Evolutionary conservation across 176 grass and related monocot genomes (phyloP), one percentile per base, ranked within the genome.

Genomic region (Ensete ventricosum): DNA sequence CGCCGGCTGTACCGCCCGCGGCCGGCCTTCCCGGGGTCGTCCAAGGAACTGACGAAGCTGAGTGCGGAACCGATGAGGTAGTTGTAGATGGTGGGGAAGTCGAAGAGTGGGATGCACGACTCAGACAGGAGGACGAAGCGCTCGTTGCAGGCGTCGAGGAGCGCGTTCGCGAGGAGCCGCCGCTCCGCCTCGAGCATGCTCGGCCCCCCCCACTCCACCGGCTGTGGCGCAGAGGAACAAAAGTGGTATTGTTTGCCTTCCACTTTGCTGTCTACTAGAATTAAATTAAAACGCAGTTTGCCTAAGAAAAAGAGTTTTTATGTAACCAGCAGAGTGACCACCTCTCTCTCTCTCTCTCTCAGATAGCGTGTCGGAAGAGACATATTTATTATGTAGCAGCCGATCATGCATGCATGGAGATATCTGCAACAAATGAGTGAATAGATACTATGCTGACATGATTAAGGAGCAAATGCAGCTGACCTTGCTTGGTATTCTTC

Each of bases 131-230:
- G 79, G 50, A 86, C 59, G 50, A 82, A 78, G 48, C 74, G 79
- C 26, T 72, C 20, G 71, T 86, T 86, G 48, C 25, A 21, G 29
- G 52, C 74, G 57, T 86, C 79, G n/a, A 86, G 79, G 67, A 86
- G 84, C 55, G 84, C 84, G 71, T 86, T 82, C 2, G 79, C 78
- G 60, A 86, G 79, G 12, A 86, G 64, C 9, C 79, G 73, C 17
- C 84, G 80, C 74, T 86, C 79, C 1, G 84, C 84, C 27, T 69
- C 84, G 9, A 86, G 34, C 79, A 86, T 86, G 79, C 74, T 82
- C 48, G 54, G n/a, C 60, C 52, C 63, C 1, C 79, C 84, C 84
- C 84, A 86, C 53, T 73, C 50, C 3, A 78, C 74, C 9, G 26
- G 1, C 83, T 85, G 68, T 14, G 34, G 3, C 34, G 34, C 34